phyloP scores from a whole-genome alignment of 2,329 filamentous ascomycete genomes.

The Aurifilum marmelostoma region DNA sequence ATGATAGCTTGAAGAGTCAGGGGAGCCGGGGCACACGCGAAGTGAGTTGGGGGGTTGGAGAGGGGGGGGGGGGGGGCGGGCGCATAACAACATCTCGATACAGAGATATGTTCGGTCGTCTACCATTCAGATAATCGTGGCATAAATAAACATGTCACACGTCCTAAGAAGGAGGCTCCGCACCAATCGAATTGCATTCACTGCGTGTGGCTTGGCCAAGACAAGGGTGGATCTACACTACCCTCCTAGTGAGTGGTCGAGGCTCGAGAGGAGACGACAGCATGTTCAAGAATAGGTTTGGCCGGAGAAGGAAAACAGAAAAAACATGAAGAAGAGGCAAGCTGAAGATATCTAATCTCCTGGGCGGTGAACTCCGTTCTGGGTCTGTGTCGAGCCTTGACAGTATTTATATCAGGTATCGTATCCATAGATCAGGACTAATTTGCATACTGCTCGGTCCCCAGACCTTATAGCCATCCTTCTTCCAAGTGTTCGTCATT shows the following conservation, averaged over 20 bases:
- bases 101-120: too few relatives aligned
- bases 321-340: not conserved
- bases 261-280: not conserved
- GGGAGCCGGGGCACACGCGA: too few relatives aligned
- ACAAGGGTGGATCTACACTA: not conserved
- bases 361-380: not conserved
- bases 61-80: too few relatives aligned
- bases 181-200: not conserved
- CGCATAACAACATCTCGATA: too few relatives aligned
- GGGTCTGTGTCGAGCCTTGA: not conserved
- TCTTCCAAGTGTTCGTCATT: not conserved
- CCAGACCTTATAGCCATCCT: not conserved
- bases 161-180: not conserved
- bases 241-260: not conserved
- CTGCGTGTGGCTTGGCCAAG: not conserved
- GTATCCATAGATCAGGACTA: not conserved
- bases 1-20: too few relatives aligned
- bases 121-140: too few relatives aligned
- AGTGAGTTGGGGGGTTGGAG: too few relatives aligned
- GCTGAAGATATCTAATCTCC: not conserved
- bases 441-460: not conserved
- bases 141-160: not conserved
- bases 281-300: not conserved
- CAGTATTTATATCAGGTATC: not conserved
- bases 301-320: too few relatives aligned